Base-by-base conservation (phyloP, 495 filamentous ascomycete species). In the Penicillium waksmanii region DNA sequence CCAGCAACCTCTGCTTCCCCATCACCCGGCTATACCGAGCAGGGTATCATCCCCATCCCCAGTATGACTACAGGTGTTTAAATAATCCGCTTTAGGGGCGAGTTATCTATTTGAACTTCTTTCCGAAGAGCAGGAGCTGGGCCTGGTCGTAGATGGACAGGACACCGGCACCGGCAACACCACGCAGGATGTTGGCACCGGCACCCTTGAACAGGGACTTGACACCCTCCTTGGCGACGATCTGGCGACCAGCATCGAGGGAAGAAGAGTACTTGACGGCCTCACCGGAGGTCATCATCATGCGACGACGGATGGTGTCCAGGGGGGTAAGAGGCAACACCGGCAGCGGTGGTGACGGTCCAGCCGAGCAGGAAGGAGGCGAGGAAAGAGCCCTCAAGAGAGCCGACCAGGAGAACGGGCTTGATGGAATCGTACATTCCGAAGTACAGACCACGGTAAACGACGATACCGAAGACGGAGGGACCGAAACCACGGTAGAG, bases 391-490 rank as follows among this genome's bases (percentile, higher is more conserved):
- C 92, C 92, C 83, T 92, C 88, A 70, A 98, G 93, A 74, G 84
- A 60, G 73, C 95, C 95, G 76, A 89, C 85, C 53, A 98, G 91
- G 80, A 97, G 77, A 79, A 97, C 91, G 68, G 95, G 95, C 92
- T 98, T 98, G 86, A 98, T 88, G 67, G 95, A 98, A 83, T 98
- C 95, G 93, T 98, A 98, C 90, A 98, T 90, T 76, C 95, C 95
- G 89, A 98, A 98, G 92, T 98, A 98, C 66, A 98, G 92, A 96
- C 95, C 95, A 91, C 95, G 96, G 90, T 98, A 98, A 80, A 98
- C 96, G 76, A 98, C 80, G 78, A 98, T 98, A 86, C 95, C 95
- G 79, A 88, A 84, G 73, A 98, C 95, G 69, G 96, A 98, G 76
- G 96, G 96, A 84, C 91, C 91, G 90, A 98, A 98, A 85, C 95